These are phyloP conservation scores for Sechiopsis laciniata DNA, from an alignment of 306 rosid species.

Conservation along the genomic window DNA sequence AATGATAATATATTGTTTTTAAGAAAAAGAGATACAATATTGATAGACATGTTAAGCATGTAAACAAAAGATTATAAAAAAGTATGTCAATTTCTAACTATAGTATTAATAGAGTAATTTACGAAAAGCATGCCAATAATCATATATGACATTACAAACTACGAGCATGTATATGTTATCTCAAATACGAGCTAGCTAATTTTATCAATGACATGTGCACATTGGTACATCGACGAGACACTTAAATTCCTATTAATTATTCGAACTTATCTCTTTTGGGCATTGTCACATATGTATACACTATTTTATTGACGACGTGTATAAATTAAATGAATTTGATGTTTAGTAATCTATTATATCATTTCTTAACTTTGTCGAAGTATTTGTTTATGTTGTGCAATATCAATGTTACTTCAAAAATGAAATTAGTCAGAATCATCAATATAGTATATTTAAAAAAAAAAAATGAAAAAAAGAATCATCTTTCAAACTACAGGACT, in stretches of 20 bases:
- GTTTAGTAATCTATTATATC: background rate
- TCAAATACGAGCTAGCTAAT: background rate
- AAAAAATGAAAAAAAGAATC: background rate
- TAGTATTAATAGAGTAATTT: too few relatives aligned
- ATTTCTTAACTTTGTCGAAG: background rate
- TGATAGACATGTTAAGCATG: too few relatives aligned
- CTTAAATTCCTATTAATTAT: background rate
- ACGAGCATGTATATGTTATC: background rate
- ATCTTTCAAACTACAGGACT: background rate
- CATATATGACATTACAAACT: background rate
- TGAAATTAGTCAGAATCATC: background rate
- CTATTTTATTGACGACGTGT: background rate
- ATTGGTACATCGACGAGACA: background rate
- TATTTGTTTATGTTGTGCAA: background rate
- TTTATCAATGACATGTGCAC: background rate
- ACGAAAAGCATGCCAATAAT: too few relatives aligned
- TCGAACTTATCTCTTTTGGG: background rate
- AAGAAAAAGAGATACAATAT: too few relatives aligned
- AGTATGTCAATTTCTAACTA: too few relatives aligned
- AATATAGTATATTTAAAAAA: too few relatives aligned
- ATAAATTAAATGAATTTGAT: background rate
- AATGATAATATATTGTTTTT: too few relatives aligned
- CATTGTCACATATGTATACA: background rate
- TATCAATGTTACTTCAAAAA: background rate
- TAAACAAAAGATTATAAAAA: too few relatives aligned